Conservation (phyloP, 2,329 filamentous ascomycete species). For the Xylariales sp. region DNA sequence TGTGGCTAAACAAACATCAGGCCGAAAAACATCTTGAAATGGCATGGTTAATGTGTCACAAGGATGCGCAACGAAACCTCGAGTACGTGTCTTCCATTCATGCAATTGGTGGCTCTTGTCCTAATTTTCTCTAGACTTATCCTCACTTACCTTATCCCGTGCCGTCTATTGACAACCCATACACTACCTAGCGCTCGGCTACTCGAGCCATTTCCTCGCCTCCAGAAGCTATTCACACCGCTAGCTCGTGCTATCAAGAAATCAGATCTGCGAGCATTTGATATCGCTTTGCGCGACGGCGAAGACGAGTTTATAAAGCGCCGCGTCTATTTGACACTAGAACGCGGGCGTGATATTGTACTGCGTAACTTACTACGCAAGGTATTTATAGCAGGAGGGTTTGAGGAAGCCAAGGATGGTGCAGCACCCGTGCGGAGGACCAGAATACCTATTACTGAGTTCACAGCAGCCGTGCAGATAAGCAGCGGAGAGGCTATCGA, state of each 20-base stretch:
- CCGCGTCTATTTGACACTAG: conserved; percentile 93
- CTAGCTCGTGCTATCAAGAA: conserved; percentile 82
- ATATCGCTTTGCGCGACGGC: conserved; percentile 80
- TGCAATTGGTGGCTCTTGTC: conserved; percentile 40
- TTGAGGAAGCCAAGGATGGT: conserved; percentile 79
- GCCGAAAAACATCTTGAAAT: conserved; percentile 83
- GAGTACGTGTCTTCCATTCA: conserved; percentile 67
- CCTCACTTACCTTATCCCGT: conserved; percentile 93
- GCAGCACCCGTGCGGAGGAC: conserved; percentile 74
- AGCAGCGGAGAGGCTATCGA: conserved; percentile 77
- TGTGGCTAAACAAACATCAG: conserved; percentile 53
- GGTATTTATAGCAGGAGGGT: conserved; percentile 87
- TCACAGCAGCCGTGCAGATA: conserved; percentile 84
- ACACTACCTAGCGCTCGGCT: conserved; percentile 80
- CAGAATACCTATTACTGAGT: conserved; percentile 84
- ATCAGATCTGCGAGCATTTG: conserved; percentile 86
- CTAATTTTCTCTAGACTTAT: conserved; percentile 73
- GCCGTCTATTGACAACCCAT: conserved; percentile 88
- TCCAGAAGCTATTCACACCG: conserved; percentile 82
- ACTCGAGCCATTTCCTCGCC: conserved; percentile 77
- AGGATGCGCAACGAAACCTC: conserved; percentile 77
- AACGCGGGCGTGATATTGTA: conserved; percentile 90
- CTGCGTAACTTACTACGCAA: conserved; percentile 92
- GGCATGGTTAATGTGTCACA: conserved; percentile 86
- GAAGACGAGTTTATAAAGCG: conserved; percentile 95